Conservation (phyloP, 1,139 yeast species). For the Nakaseomyces sp. region DNA sequence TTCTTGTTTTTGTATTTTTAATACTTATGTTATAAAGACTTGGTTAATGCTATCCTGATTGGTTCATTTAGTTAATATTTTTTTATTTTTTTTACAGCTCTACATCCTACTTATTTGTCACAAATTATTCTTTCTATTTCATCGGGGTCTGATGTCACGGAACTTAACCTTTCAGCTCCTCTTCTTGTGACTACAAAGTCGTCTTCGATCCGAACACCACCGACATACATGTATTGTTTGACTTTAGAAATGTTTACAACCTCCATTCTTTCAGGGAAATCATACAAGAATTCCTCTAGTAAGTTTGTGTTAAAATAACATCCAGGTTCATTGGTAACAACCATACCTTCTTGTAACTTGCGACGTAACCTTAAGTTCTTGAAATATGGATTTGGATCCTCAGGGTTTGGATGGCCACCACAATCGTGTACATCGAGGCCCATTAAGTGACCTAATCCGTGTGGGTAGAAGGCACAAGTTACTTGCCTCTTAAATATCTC, state of each 20-base stretch:
- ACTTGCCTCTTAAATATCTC: conserved; percentile 64
- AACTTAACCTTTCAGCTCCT: conserved; percentile 77
- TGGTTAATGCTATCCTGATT: no score
- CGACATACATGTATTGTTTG: conserved; percentile 74
- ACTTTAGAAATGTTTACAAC: conserved; percentile 59
- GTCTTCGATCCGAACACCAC: conserved; percentile 95
- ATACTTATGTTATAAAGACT: no score
- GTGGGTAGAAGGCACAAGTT: conserved; percentile 81
- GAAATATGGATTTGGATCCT: conserved; percentile 69
- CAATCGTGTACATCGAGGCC: conserved; percentile 97
- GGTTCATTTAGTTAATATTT: neutral
- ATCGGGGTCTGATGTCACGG: conserved; percentile 73
- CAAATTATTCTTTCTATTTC: conserved; percentile 56
- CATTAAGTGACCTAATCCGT: conserved; percentile 86
- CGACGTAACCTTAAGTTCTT: conserved; percentile 76
- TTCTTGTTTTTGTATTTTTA: no score
- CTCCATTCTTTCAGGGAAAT: conserved; percentile 47
- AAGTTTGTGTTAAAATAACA: conserved; percentile 80
- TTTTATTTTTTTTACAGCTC: neutral
- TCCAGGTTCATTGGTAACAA: conserved; percentile 93
- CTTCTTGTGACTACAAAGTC: conserved; percentile 68
- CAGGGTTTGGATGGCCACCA: conserved; percentile 78
- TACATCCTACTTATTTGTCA: neutral
- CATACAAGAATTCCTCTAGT: conserved; percentile 50
- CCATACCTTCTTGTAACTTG: conserved; percentile 64